These are phyloP conservation scores for Candida saitoana DNA, from an alignment of 805 yeast genomes.

Conservation along the genomic window DNA sequence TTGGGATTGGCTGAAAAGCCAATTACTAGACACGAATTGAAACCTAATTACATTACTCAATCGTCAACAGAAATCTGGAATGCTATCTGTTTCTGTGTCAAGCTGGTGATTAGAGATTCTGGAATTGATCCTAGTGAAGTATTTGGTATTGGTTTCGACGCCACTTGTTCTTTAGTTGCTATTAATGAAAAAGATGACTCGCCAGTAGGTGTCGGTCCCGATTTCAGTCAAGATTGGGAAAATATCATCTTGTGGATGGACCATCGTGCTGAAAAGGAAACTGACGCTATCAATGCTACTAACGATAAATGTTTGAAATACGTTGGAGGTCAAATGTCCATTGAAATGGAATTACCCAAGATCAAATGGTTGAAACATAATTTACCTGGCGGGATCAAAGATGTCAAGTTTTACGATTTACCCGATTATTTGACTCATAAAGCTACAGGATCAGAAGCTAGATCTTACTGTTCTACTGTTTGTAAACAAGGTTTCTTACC, in stretches of 20 bases:
- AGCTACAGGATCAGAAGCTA: constrained; percentile 82
- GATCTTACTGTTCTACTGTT: constrained; percentile 85
- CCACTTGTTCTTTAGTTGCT: constrained; percentile 92
- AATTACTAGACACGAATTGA: constrained; percentile 70
- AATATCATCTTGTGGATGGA: constrained; percentile 98
- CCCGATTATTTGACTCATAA: constrained; percentile 89
- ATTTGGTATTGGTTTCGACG: constrained; percentile 92
- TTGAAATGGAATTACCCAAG: constrained; percentile 97
- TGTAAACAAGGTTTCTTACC: constrained; percentile 97
- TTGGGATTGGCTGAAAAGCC: constrained; percentile 75
- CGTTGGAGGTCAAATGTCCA: constrained; percentile 97
- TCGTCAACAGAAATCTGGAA: constrained; percentile 90
- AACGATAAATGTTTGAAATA: constrained; percentile 76
- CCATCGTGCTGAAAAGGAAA: constrained; percentile 85
- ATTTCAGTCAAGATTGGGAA: constrained; percentile 65
- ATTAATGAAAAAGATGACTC: constrained; percentile 58
- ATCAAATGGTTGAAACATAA: constrained; percentile 93
- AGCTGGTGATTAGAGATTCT: constrained; percentile 67
- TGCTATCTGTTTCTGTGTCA: constrained; percentile 77
- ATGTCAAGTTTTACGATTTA: constrained; percentile 84
- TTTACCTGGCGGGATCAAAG: constrained; percentile 55
- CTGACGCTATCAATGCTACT: constrained; percentile 75
- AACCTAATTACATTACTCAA: constrained; percentile 75
- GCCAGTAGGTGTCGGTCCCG: constrained; percentile 91
- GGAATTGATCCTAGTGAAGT: constrained; percentile 65